A percentile compares a stretch with the other conserved stretches of the same genome.
Conservation (phyloP, 805 yeast genomes). For the Saccharomycopsis guyanensis region DNA sequence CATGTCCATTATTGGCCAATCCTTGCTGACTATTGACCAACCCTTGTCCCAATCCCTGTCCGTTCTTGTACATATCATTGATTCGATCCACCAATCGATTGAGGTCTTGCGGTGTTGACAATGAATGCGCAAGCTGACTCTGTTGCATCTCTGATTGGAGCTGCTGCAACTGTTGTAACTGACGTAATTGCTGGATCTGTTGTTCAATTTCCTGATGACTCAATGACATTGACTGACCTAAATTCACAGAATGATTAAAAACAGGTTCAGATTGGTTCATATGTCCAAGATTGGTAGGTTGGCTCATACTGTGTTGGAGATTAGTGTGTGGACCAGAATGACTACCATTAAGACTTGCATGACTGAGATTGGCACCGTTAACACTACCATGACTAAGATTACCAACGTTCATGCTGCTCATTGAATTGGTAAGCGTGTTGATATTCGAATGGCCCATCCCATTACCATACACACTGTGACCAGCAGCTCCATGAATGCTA, state of each 20-base stretch:
- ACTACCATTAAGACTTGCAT: not conserved
- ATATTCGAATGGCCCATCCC: too few species aligned
- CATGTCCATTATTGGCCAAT: too few species aligned
- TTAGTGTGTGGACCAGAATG: not conserved
- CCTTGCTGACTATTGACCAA: too few species aligned
- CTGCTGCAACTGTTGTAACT: slow-evolving; percentile 18
- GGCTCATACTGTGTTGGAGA: not conserved
- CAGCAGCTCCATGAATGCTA: too few species aligned
- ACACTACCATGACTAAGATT: too few species aligned
- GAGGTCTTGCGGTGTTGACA: slow-evolving; percentile 18
- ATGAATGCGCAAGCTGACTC: slow-evolving; percentile 15
- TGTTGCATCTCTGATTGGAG: slow-evolving; percentile 8
- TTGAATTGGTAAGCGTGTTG: not conserved
- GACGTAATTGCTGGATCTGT: slow-evolving; percentile 18
- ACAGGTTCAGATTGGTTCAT: not conserved
- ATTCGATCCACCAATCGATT: slow-evolving; percentile 13
- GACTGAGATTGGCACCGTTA: not conserved
- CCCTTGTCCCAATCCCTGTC: too few species aligned
- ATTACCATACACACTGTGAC: too few species aligned
- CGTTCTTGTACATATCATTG: slow-evolving; percentile 10
- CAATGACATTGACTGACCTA: slow-evolving; percentile 4
- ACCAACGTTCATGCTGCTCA: too few species aligned
- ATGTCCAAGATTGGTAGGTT: not conserved
- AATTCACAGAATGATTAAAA: not conserved
- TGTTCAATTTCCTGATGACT: slow-evolving; percentile 15